These are phyloP conservation scores for Penicillium sp. DNA, from an alignment of 2,329 filamentous ascomycete genomes.

Conservation along the genomic window DNA sequence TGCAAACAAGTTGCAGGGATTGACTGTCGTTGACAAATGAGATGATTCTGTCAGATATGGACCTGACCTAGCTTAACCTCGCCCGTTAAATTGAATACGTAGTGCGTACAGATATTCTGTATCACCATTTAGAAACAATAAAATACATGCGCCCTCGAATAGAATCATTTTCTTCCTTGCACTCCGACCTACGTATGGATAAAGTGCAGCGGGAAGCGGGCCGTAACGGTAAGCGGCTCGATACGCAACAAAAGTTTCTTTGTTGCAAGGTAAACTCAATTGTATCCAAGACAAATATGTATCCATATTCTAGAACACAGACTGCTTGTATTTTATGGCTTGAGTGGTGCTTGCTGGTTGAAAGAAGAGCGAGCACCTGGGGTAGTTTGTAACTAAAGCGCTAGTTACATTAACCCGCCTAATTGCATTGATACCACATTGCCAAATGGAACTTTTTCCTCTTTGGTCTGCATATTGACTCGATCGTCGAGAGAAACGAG, in stretches of 20 bases:
- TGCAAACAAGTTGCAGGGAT: no score
- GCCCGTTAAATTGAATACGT: no score
- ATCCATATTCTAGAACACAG: neutral
- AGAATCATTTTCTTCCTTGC: neutral
- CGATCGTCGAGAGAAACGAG: neutral
- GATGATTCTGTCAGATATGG: neutral
- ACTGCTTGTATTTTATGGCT: neutral
- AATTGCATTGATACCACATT: no score
- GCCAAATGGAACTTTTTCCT: no score
- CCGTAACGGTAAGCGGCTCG: neutral
- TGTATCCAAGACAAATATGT: neutral
- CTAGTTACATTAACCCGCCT: neutral
- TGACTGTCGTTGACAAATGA: neutral
- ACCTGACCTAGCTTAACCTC: no score
- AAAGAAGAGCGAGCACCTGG: neutral
- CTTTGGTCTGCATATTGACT: neutral
- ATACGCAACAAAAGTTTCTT: neutral
- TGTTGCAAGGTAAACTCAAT: neutral
- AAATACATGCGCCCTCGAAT: neutral
- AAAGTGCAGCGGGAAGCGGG: neutral
- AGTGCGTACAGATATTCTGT: no score
- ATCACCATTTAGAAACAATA: no score
- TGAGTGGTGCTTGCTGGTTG: neutral
- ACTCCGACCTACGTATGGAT: no score
- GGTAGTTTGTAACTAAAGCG: neutral